Evolutionary conservation across 2,329 filamentous ascomycete species (phyloP), one percentile per base, ranked within the genome.

Genomic region (Fusarium devonianum): DNA sequence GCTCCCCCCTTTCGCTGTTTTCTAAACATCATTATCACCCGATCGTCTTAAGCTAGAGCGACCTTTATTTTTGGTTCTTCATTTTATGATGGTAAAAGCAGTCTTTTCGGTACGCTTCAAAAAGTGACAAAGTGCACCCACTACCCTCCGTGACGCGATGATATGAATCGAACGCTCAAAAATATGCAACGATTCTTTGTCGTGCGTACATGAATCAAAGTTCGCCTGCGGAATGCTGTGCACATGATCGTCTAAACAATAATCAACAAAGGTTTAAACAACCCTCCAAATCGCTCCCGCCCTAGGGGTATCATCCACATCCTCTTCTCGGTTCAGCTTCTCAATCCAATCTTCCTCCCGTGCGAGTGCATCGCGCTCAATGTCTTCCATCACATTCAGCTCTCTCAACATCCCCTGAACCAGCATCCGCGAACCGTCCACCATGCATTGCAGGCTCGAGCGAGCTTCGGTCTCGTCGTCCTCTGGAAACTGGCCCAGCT

Each of bases 331-430:
- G 60, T 80, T 84, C 72, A 82, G 78, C 48, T 64, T 71, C 67
- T 75, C 75, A 32, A 88, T 80, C 82, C 85, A 87, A 30, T 73
- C 74, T 46, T 77, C 76, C 68, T 89, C 86, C 33, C 77, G 74
- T 35, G 69, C 71, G 41, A 83, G 68, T 4, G 82, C 79, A 59
- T 84, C 82, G 35, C 71, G 72, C 69, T 87, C 83, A 46, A 89
- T 80, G 61, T 78, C 75, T 45, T 76, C 76, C 85, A 89, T 88
- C 50, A 79, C 52, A n/a, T 69, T 68, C 54, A 89, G 70, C 72
- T 88, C 86, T n/a, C 72, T 73, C 33, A 85, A 68, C 84, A 88
- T 88, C 25, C 78, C 81, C 36, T 72, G 65, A 10, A 87, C 75
- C 33, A 88, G 67, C 12, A 62, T 64, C 16, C 73, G 67, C 45